Percentiles rank a stretch among this genome's conserved stretches.
Evolutionary conservation across 208 protist genomes (phyloP).

Genomic region (Trypanosoma theileri): DNA sequence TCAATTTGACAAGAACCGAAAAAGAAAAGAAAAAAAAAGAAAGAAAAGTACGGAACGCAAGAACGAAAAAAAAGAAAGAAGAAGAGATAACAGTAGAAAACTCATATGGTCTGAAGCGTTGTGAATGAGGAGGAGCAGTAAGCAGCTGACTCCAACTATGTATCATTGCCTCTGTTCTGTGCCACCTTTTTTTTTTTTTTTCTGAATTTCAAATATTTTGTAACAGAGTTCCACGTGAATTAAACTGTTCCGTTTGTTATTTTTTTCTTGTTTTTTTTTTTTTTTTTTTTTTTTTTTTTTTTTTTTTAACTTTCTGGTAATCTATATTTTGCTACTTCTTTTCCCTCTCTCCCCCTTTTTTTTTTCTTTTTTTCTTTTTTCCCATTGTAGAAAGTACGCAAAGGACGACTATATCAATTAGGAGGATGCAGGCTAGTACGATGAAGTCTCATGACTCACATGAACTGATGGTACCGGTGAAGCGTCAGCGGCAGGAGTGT

Average conservation of each 20-base stretch:
- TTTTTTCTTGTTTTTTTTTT: constrained; percentile 4
- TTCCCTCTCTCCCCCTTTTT: neutral
- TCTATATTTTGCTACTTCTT: neutral
- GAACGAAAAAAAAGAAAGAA: constrained; percentile 9
- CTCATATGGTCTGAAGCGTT: neutral
- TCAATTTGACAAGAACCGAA: neutral
- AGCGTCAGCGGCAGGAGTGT: constrained; percentile 7
- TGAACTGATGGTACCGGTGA: neutral
- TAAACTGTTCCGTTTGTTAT: neutral
- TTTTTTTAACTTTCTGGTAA: neutral
- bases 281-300: constrained; percentile 13
- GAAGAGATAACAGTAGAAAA: constrained; percentile 16
- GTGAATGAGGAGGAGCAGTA: neutral
- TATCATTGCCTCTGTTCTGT: neutral
- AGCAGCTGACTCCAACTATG: too few relatives aligned
- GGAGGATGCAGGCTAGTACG: neutral
- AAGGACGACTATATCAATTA: neutral
- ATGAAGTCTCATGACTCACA: neutral
- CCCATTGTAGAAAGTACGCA: neutral
- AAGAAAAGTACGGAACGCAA: neutral
- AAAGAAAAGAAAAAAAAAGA: neutral
- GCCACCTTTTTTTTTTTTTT: constrained; percentile 3
- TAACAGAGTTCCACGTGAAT: too few relatives aligned
- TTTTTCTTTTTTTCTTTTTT: neutral
- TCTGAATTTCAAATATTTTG: constrained; percentile 1